Evolutionary conservation across 805 yeast genomes (phyloP), one percentile per base, ranked within the genome.

Genomic region (Ogataea corticis): DNA sequence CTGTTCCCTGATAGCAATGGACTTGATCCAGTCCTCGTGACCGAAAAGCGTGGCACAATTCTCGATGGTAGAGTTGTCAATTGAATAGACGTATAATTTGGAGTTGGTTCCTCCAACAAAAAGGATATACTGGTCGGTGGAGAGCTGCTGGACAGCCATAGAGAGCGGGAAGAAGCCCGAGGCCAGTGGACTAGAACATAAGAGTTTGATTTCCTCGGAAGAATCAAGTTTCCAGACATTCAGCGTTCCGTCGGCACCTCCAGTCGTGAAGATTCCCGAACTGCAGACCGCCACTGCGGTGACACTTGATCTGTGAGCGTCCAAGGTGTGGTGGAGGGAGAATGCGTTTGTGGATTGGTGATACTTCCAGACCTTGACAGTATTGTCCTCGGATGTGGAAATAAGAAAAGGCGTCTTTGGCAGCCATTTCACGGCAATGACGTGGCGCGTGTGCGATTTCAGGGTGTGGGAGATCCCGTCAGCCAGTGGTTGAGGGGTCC

Each of bases 1-100:
- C 32, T 69, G 68, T 45, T 73, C 65, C 30, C 76, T 79, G 58
- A 88, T 79, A 1, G 82, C 75, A 25, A 94, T 66, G 12, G 88
- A 75, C 60, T 86, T 85, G 41, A 94, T 79, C 99, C 99, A 94
- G 65, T 91, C 97, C 66, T 94, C 99, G 63, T 94, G 99, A 4
- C 99, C 99, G 21, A 82, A 75, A 28, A 94, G 66, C 7, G 68
- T 68, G 1, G 90, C 85, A 25, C 73, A 70, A 42, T 68, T 69
- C 7, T 56, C 42, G 33, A 74, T 67, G 11, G 52, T 45, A 2
- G 40, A 33, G 5, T 48, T 41, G 10, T 52, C 57, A 49, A 82
- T 76, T 0, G 83, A 63, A 55, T 79, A 80, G 4, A 87, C 71
- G 47, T 73, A 80, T 4, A 91, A 58, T 27, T 62, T 58, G 9